Conservation (phyloP, 257 asterid genomes). For the Paraleonurus japonicus region DNA sequence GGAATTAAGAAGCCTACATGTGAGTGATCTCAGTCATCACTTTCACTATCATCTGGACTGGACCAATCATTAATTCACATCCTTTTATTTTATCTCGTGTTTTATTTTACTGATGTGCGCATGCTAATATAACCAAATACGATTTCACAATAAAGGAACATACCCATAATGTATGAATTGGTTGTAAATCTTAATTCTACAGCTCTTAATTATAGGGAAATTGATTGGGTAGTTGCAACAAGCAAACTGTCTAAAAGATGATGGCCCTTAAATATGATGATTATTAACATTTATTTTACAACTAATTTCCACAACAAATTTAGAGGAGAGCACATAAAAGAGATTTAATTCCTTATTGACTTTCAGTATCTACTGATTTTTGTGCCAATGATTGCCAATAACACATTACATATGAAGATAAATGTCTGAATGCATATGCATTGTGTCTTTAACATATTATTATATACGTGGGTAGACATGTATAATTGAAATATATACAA, state of each 20-base stretch:
- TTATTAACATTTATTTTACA: conserved; percentile 32
- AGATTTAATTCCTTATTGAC: conserved; percentile 14
- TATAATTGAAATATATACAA: too few species aligned
- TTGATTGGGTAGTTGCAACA: conserved; percentile 32
- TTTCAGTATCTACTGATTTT: not conserved
- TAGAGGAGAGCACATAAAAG: conserved; percentile 8
- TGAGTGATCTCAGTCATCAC: conserved; percentile 51
- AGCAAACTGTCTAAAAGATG: conserved; percentile 4
- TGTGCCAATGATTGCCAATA: not conserved
- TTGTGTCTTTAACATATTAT: too few species aligned
- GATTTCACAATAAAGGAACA: not conserved
- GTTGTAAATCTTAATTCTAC: not conserved
- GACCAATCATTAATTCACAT: not conserved
- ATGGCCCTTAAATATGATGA: conserved; percentile 25
- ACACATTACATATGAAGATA: too few species aligned
- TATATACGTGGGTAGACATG: too few species aligned
- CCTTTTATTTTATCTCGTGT: not conserved
- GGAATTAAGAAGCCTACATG: conserved; percentile 41
- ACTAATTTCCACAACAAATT: conserved; percentile 29
- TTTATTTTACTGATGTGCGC: not conserved
- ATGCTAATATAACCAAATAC: not conserved
- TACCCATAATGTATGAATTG: not conserved
- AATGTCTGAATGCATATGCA: too few species aligned
- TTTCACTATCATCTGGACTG: conserved; percentile 23
- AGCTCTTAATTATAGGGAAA: conserved; percentile 9